Conservation (phyloP, 129 eudicot species). For the Lactuca sativa region DNA sequence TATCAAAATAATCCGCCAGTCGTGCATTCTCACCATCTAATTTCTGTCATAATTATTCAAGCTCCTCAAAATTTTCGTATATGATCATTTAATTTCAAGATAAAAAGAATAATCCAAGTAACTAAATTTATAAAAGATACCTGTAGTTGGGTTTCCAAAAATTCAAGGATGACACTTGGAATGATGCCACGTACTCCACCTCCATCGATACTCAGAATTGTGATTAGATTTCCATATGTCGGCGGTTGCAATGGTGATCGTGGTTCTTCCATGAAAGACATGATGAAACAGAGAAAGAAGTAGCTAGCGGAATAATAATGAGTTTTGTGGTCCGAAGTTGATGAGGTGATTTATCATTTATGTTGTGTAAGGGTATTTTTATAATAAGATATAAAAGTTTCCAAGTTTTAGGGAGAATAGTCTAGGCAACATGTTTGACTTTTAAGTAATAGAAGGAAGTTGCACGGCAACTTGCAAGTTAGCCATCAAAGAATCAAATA, state of each 20-base stretch:
- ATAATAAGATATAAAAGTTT: slow-evolving; percentile 1
- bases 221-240: slow-evolving; percentile 37
- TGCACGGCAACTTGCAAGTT: neutral
- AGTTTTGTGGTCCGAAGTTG: neutral
- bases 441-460: neutral
- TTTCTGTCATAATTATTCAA: slow-evolving; percentile 27
- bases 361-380: slow-evolving; percentile 6
- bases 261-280: slow-evolving; percentile 28
- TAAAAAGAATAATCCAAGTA: neutral
- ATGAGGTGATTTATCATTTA: neutral
- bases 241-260: slow-evolving; percentile 34
- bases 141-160: slow-evolving; percentile 40
- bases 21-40: slow-evolving; percentile 51
- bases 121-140: neutral
- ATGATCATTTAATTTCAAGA: neutral
- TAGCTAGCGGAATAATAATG: neutral
- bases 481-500: neutral
- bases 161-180: slow-evolving; percentile 46
- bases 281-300: neutral
- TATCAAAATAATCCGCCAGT: slow-evolving; percentile 60
- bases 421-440: neutral
- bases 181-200: slow-evolving; percentile 65
- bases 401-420: neutral
- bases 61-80: neutral
- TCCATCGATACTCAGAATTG: slow-evolving; percentile 58